These are phyloP conservation scores for Rhododendron ovatum DNA, from an alignment of 148 eudicot genomes.

Conservation along the genomic window DNA sequence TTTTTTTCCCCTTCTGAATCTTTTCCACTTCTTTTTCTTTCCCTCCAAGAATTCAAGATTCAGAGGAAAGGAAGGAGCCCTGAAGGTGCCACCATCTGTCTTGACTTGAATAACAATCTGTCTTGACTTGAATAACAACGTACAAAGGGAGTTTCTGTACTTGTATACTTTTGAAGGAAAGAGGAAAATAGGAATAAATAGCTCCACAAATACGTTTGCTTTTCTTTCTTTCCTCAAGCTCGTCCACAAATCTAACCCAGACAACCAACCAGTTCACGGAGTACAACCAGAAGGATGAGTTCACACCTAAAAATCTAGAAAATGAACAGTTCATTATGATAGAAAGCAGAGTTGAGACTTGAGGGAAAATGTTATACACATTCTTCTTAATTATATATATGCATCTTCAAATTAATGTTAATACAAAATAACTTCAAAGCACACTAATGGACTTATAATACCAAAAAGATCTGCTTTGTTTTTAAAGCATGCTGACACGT, in stretches of 20 bases:
- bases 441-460: too few relatives aligned
- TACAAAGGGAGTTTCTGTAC: background rate
- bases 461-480: too few relatives aligned
- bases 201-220: background rate
- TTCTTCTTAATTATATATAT: too few relatives aligned
- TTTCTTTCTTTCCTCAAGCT: background rate
- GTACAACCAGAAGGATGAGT: background rate
- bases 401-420: too few relatives aligned
- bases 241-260: background rate
- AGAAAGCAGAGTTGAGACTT: too few relatives aligned
- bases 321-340: background rate
- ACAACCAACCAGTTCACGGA: background rate
- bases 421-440: too few relatives aligned
- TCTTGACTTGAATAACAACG: background rate
- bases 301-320: background rate
- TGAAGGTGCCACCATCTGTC: background rate
- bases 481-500: background rate
- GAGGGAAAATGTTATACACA: too few relatives aligned
- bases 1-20: background rate
- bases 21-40: background rate
- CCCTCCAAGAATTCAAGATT: background rate
- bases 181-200: background rate
- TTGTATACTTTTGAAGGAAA: background rate
- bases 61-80: background rate
- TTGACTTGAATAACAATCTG: background rate